Percentiles rank a stretch among this genome's conserved stretches.
Conservation (phyloP, 2,329 filamentous ascomycete genomes). For the Neopestalotiopsis sp. region DNA sequence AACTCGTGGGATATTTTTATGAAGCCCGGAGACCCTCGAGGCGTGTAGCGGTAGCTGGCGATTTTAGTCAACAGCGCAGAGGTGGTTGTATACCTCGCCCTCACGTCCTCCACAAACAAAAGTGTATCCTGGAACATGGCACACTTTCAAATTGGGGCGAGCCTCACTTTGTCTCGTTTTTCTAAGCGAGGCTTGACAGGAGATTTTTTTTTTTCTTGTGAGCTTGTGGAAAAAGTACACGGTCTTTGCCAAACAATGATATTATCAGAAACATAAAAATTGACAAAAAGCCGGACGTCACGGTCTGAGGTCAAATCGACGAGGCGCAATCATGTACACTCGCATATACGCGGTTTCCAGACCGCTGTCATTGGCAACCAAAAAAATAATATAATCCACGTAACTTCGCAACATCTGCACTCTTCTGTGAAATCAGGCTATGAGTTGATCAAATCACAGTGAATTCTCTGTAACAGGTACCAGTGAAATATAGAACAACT, state of each 20-base stretch:
- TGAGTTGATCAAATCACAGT: background rate
- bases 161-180: background rate
- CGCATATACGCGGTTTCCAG: slow-evolving; percentile 12
- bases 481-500: no score
- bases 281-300: slow-evolving; percentile 7
- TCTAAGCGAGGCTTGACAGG: background rate
- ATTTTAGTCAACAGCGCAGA: slow-evolving; percentile 11
- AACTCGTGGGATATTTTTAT: slow-evolving; percentile 24
- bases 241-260: background rate
- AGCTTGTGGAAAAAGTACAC: background rate
- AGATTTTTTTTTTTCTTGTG: background rate
- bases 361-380: slow-evolving; percentile 15
- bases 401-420: background rate
- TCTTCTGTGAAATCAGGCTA: background rate
- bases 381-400: slow-evolving; percentile 19
- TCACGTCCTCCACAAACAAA: background rate
- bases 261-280: background rate
- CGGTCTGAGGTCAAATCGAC: slow-evolving; percentile 3
- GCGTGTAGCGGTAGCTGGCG: slow-evolving; percentile 2
- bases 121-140: slow-evolving; percentile 19
- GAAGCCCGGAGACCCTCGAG: slow-evolving; percentile 22
- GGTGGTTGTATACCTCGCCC: slow-evolving; percentile 1
- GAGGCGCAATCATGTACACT: background rate
- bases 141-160: background rate
- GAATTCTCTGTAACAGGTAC: no score